phyloP scores from a whole-genome alignment of 257 asterid genomes.

The Solanum clarkiae region DNA sequence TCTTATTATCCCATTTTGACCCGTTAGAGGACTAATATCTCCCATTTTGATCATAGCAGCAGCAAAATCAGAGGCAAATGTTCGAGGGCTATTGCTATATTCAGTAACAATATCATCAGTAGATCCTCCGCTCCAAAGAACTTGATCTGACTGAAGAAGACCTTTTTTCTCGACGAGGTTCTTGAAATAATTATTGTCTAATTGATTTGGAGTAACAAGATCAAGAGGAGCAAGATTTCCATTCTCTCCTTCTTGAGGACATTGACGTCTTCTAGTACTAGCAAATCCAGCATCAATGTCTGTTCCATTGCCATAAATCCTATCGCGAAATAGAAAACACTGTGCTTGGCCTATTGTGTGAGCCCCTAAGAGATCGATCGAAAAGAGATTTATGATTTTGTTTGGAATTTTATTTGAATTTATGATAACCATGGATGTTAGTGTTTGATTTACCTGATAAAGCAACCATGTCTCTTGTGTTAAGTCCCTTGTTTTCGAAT shows the following conservation, averaged over 20 bases:
- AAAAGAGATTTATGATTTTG: too few species aligned
- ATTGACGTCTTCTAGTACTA: neutral
- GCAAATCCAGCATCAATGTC: slow-evolving; percentile 30
- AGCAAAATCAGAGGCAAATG: slow-evolving; percentile 19
- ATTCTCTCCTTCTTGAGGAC: slow-evolving; percentile 13
- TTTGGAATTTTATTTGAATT: neutral
- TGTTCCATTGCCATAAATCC: slow-evolving; percentile 31
- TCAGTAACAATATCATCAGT: neutral
- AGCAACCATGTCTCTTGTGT: neutral
- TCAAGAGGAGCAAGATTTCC: slow-evolving; percentile 27
- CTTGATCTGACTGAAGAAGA: slow-evolving; percentile 29
- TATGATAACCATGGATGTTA: neutral
- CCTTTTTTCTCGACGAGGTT: slow-evolving; percentile 22
- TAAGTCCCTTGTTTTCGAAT: neutral
- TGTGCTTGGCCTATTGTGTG: neutral
- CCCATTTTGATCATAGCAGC: slow-evolving; percentile 29
- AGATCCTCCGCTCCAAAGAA: neutral
- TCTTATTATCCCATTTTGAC: neutral
- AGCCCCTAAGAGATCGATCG: neutral
- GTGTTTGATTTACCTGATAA: neutral
- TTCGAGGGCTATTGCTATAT: neutral
- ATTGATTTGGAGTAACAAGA: slow-evolving; percentile 31
- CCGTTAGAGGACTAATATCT: slow-evolving; percentile 22
- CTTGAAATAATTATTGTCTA: slow-evolving; percentile 28
- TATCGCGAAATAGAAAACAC: slow-evolving; percentile 9